Conservation (phyloP, 176 grass and related monocot genomes). For the Aegilops sharonensis region DNA sequence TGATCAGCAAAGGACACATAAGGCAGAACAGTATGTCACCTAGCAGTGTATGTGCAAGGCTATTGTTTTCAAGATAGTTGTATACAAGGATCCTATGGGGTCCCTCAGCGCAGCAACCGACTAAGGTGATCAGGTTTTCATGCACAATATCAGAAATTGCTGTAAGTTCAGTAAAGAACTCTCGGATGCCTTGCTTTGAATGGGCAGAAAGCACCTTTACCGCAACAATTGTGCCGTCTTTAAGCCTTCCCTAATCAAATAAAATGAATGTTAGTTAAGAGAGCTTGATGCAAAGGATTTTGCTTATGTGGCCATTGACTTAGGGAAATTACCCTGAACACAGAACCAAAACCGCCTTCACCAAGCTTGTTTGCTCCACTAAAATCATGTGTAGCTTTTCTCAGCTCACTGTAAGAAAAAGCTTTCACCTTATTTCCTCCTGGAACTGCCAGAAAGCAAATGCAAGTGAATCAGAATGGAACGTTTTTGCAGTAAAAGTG, state of each 20-base stretch:
- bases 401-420: slow-evolving; percentile 76
- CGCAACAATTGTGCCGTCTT: slow-evolving; percentile 66
- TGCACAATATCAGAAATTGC: slow-evolving; percentile 66
- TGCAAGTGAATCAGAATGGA: slow-evolving; percentile 22
- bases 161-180: slow-evolving; percentile 71
- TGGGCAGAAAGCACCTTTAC: slow-evolving; percentile 73
- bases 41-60: slow-evolving; percentile 69
- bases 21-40: slow-evolving; percentile 42
- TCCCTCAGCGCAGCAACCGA: slow-evolving; percentile 79
- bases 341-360: slow-evolving; percentile 81
- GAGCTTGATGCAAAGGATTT: background rate
- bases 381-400: slow-evolving; percentile 73
- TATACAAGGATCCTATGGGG: slow-evolving; percentile 76
- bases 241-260: slow-evolving; percentile 72
- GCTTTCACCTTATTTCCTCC: slow-evolving; percentile 49
- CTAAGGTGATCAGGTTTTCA: slow-evolving; percentile 71
- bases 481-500: background rate
- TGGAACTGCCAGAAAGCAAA: slow-evolving; percentile 36
- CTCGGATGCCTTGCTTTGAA: slow-evolving; percentile 70
- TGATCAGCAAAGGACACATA: background rate
- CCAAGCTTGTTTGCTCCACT: slow-evolving; percentile 73
- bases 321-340: slow-evolving; percentile 67
- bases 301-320: background rate
- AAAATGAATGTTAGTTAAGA: slow-evolving; percentile 22
- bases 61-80: slow-evolving; percentile 86